These are phyloP conservation scores for Yamadazyma kanchanaburiensis DNA, from an alignment of 1,139 yeast genomes.

Conservation along the genomic window DNA sequence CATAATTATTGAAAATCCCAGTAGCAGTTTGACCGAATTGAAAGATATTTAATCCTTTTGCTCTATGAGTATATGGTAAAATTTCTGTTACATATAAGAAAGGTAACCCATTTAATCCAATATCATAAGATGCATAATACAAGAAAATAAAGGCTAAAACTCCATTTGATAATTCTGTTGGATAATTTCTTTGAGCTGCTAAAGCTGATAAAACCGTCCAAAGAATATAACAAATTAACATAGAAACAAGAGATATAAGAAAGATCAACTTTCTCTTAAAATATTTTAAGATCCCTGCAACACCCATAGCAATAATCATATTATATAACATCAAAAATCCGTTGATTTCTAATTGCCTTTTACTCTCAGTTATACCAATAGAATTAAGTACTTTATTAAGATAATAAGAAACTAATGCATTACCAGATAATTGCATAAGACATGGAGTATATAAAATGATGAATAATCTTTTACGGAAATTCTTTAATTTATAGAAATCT, in stretches of 20 bases:
- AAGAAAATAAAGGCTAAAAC: conserved; percentile 47
- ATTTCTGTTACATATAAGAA: conserved; percentile 39
- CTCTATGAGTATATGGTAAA: conserved; percentile 43
- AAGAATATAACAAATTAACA: conserved; percentile 36
- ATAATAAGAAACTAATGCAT: conserved; percentile 51
- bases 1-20: conserved; percentile 35
- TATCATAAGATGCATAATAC: conserved; percentile 34
- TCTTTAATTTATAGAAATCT: conserved; percentile 32
- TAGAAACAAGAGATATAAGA: conserved; percentile 28
- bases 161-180: conserved; percentile 33
- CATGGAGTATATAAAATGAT: conserved; percentile 29
- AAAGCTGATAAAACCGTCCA: conserved; percentile 38
- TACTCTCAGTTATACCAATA: conserved; percentile 44
- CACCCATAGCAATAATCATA: conserved; percentile 29
- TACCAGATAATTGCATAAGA: conserved; percentile 50
- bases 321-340: conserved; percentile 43
- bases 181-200: conserved; percentile 34
- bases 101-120: conserved; percentile 41
- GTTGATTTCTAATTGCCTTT: conserved; percentile 45
- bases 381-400: conserved; percentile 44
- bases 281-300: conserved; percentile 26
- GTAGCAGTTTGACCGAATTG: conserved; percentile 23
- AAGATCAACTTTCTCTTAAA: conserved; percentile 47
- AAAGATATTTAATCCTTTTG: conserved; percentile 39
- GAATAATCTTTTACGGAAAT: conserved; percentile 45